Conservation (phyloP, 257 asterid genomes). For the Echium plantagineum region DNA sequence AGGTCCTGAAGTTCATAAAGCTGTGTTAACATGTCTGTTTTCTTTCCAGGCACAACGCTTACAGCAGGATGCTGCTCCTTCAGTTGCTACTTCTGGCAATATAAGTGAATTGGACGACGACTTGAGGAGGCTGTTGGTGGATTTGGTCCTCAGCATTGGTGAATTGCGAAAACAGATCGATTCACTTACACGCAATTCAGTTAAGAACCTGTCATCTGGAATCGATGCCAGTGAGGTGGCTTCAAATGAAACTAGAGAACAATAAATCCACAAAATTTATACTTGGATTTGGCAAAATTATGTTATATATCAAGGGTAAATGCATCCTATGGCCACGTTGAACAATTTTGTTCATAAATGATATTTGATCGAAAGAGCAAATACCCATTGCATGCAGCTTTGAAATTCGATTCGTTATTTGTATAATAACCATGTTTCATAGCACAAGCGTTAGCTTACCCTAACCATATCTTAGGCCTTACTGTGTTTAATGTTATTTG, state of each 20-base stretch:
- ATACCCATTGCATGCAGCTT: background rate
- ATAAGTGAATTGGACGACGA: slow-evolving; percentile 24
- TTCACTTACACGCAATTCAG: slow-evolving; percentile 33
- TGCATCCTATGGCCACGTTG: too few species aligned
- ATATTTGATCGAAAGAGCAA: background rate
- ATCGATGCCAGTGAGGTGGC: slow-evolving; percentile 24
- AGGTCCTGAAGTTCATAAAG: background rate
- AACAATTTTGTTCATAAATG: background rate
- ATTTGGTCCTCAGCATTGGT: slow-evolving; percentile 51
- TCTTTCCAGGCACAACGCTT: slow-evolving; percentile 38
- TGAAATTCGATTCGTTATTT: background rate
- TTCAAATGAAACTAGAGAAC: slow-evolving; percentile 16
- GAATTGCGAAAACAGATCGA: slow-evolving; percentile 66
- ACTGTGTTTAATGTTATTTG: too few species aligned
- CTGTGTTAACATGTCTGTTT: background rate
- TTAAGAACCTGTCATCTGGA: slow-evolving; percentile 28
- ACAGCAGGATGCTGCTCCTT: slow-evolving; percentile 21
- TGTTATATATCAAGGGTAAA: too few species aligned
- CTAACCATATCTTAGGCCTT: too few species aligned
- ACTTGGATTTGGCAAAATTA: too few species aligned
- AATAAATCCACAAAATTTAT: background rate
- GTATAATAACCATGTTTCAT: background rate
- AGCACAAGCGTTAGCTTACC: background rate
- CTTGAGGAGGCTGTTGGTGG: slow-evolving; percentile 40
- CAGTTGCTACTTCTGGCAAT: slow-evolving; percentile 22